phyloP scores from a whole-genome alignment of 2,329 filamentous ascomycete genomes.

The Colletotrichum plurivorum region DNA sequence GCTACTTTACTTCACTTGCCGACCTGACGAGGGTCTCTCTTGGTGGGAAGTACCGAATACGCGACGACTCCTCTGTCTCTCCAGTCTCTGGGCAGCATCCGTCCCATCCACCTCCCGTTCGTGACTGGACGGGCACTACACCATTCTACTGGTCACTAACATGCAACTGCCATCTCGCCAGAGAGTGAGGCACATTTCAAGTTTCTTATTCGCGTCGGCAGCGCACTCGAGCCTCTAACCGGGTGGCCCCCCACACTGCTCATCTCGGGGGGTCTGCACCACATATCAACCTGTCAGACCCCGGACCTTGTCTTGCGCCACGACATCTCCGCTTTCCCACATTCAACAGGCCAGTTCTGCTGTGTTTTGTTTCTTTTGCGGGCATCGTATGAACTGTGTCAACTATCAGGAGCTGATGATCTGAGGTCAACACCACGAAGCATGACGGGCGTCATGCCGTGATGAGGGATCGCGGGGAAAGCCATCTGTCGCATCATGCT shows the following conservation, averaged over 20 bases:
- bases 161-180: neutral
- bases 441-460: slow-evolving; percentile 27
- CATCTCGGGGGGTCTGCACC: slow-evolving; percentile 37
- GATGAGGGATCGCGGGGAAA: slow-evolving; percentile 20
- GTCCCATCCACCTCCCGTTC: neutral
- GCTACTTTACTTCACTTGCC: neutral
- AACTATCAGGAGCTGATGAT: slow-evolving; percentile 33
- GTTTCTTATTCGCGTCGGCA: slow-evolving; percentile 21
- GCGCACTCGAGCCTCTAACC: slow-evolving; percentile 14
- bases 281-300: slow-evolving; percentile 26
- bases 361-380: slow-evolving; percentile 35
- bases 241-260: slow-evolving; percentile 26
- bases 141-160: neutral
- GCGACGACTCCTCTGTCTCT: slow-evolving; percentile 3
- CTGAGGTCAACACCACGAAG: slow-evolving; percentile 24
- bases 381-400: slow-evolving; percentile 31
- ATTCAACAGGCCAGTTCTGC: slow-evolving; percentile 25
- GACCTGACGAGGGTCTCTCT: neutral
- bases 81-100: neutral
- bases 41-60: slow-evolving; percentile 16
- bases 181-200: slow-evolving; percentile 11
- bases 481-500: slow-evolving; percentile 23
- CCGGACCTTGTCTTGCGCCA: slow-evolving; percentile 38
- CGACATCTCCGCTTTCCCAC: slow-evolving; percentile 36
- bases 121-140: neutral